These are phyloP conservation scores for Rhamnella rubrinervis DNA, from an alignment of 331 rosid genomes.

Conservation along the genomic window DNA sequence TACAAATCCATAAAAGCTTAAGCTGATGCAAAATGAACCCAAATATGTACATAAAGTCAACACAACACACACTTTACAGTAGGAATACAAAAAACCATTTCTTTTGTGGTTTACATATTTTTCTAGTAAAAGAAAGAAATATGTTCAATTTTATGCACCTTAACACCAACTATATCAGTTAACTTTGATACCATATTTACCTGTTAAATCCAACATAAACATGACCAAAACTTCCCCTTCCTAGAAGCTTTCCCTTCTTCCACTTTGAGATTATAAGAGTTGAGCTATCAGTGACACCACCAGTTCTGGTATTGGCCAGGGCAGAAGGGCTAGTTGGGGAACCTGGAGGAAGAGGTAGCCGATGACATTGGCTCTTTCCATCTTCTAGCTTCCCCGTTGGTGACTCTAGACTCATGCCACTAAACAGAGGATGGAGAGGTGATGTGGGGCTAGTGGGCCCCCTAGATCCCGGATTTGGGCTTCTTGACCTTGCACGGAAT, in stretches of 20 bases:
- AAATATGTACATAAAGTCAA: too few species aligned
- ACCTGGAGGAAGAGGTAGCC: slow-evolving; percentile 89
- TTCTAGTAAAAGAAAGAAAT: too few species aligned
- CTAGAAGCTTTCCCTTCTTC: slow-evolving; percentile 91
- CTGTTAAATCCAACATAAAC: slow-evolving; percentile 89
- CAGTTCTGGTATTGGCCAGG: slow-evolving; percentile 35
- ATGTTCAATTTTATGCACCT: too few species aligned
- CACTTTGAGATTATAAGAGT: slow-evolving; percentile 47
- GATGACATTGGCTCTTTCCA: slow-evolving; percentile 68
- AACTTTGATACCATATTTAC: slow-evolving; percentile 27
- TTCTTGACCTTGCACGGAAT: slow-evolving; percentile 52
- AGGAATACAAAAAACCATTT: too few species aligned
- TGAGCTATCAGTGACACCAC: slow-evolving; percentile 35
- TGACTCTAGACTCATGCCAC: slow-evolving; percentile 61
- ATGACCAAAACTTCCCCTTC: slow-evolving; percentile 91
- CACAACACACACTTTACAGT: too few species aligned
- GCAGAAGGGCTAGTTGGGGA: slow-evolving; percentile 80
- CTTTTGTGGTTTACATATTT: too few species aligned
- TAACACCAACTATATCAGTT: too few species aligned
- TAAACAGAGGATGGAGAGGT: slow-evolving; percentile 68
- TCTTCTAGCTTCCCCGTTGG: slow-evolving; percentile 77
- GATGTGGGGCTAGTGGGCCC: slow-evolving; percentile 95
- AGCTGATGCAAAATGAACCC: too few species aligned
- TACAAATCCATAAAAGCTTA: too few species aligned
- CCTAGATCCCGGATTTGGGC: slow-evolving; percentile 84